These are phyloP conservation scores for Penicillium steckii DNA, from an alignment of 495 filamentous ascomycete genomes.

Conservation along the genomic window DNA sequence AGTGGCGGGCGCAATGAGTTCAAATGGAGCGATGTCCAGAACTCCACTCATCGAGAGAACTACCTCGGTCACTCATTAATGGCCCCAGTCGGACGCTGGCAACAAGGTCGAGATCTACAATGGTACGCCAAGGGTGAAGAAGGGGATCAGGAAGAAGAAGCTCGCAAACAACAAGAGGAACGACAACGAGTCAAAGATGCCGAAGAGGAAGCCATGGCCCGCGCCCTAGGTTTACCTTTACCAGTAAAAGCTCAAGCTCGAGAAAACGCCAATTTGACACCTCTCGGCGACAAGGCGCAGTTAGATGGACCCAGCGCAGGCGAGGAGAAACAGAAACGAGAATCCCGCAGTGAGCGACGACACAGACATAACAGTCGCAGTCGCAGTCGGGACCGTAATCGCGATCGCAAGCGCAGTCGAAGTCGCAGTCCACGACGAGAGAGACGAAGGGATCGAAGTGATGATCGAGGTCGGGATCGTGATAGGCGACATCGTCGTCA, in stretches of 20 bases:
- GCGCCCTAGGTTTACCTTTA: conserved; percentile 76
- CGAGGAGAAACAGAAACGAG: conserved; percentile 20
- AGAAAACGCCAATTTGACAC: conserved; percentile 44
- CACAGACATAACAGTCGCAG: conserved; percentile 33
- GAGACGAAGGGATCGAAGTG: conserved; percentile 27
- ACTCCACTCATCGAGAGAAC: conserved; percentile 86
- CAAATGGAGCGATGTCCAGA: conserved; percentile 92
- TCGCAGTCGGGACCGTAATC: too few species aligned
- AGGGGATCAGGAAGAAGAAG: conserved; percentile 56
- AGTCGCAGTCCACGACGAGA: conserved; percentile 35
- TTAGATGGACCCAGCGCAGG: conserved; percentile 1
- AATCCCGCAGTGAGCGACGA: conserved; percentile 25
- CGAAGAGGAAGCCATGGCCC: conserved; percentile 85
- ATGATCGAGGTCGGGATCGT: conserved; percentile 32
- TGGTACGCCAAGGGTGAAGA: conserved; percentile 83
- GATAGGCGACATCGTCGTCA: conserved; percentile 37
- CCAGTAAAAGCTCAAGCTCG: conserved; percentile 35
- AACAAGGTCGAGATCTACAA: conserved; percentile 76
- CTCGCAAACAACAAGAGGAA: conserved; percentile 66
- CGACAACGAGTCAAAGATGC: conserved; percentile 82
- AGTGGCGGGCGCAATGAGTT: conserved; percentile 90
- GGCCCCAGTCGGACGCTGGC: conserved; percentile 95
- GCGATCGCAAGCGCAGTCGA: conserved; percentile 31
- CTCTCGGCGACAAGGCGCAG: conserved; percentile 35
- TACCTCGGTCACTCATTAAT: conserved; percentile 96